Base-by-base conservation (phyloP, 306 rosid species). In the Amphicarpaea edgeworthii region DNA sequence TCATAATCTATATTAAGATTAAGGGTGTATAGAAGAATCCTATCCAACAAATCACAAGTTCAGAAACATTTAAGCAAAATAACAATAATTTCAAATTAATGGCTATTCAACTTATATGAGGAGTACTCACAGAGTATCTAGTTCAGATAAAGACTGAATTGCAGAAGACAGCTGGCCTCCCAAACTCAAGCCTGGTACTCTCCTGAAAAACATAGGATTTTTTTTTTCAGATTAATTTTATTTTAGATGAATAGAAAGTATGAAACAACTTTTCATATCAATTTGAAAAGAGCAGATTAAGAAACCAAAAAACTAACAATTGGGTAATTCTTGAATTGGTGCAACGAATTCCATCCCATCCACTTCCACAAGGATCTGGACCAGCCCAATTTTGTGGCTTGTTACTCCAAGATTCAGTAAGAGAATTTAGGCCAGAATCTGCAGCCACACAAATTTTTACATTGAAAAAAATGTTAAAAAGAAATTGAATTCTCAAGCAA, bases 121-220 rank as follows among this genome's bases (percentile, higher is more conserved):
- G 46, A 77, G 20, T 55, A 53, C 77, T 8, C 85, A 91, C 96
- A 91, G 20, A 20, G 78, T 78, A 0, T 50, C 72, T 47, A 91
- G 76, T 79, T 88, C 87, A 20, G 93, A 12, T 67, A 91, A 70
- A 67, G 62, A 77, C 17, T 72, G 64, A 49, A 88, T 82, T 49
- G 82, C 89, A 15, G 89, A 86, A 34, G 93, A 76, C 7, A 91
- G 71, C 28, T 16, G 58, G 28, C 96, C 93, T 23, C 0, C 54
- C 83, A 91, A 62, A 49, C 59, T 78, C 83, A 84, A 64, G 68
- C 83, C 45, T 30, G 83, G 3, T 37, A 88, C 49, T 67, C 1
- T 82, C 85, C 93, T 91, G 88, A 73, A 77, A 72, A 68, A 1
- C 59, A 11, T 12, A 78, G 12, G 41, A 79, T 0, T 28, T 28